Conservation (phyloP, 768 basidiomycete genomes). For the Lactarius vividus region DNA sequence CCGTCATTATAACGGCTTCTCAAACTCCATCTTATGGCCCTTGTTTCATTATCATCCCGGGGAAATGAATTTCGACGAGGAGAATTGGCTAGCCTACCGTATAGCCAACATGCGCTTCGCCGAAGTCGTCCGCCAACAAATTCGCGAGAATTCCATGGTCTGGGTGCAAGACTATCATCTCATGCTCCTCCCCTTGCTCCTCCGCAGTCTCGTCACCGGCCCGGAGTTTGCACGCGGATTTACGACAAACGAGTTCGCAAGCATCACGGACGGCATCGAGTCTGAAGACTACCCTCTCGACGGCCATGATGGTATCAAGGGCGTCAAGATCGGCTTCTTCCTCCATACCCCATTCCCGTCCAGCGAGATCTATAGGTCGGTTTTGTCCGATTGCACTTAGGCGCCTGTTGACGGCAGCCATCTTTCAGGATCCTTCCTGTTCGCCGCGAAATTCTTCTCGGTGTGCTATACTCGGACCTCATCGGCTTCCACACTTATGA, state of each 20-base stretch:
- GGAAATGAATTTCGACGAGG: constrained; percentile 99
- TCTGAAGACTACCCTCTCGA: constrained; percentile 42
- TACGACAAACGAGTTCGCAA: constrained; percentile 58
- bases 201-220: constrained; percentile 87
- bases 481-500: constrained; percentile 99
- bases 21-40: constrained; percentile 99
- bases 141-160: constrained; percentile 87
- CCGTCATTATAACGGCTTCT: constrained; percentile 96
- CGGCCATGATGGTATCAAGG: constrained; percentile 44
- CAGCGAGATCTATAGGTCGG: constrained; percentile 93
- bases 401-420: constrained; percentile 8
- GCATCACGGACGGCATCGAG: constrained; percentile 71
- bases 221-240: constrained; percentile 53
- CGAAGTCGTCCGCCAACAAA: constrained; percentile 76
- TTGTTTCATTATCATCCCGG: constrained; percentile 99
- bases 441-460: constrained; percentile 94
- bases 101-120: constrained; percentile 96
- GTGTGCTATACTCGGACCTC: constrained; percentile 92
- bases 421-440: constrained; percentile 85
- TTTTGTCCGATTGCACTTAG: constrained; percentile 6
- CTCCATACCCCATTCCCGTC: constrained; percentile 98
- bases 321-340: constrained; percentile 97
- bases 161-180: constrained; percentile 99
- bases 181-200: constrained; percentile 95
- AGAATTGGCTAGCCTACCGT: constrained; percentile 96